Evolutionary conservation across 441 rosid genomes (phyloP), one percentile per base, ranked within the genome.

Genomic region (Theobroma grandiflorum): DNA sequence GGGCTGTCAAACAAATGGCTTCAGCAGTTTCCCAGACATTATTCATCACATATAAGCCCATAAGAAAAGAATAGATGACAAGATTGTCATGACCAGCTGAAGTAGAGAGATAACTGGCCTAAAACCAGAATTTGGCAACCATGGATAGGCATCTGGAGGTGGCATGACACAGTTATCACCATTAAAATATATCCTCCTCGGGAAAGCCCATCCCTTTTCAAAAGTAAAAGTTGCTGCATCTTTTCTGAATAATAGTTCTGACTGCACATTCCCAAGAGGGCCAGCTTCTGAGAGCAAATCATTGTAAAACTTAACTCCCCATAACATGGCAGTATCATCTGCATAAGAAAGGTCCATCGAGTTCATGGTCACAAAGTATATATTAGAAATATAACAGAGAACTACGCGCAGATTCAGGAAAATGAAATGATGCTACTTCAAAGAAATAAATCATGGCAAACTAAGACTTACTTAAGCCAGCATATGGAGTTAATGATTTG

Each of bases 121-220:
- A 77, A 75, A 85, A 85, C 89, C 82, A 59, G 84, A 90, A 80
- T 88, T 96, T 9, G 99, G 98, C 82, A 91, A 82, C 90, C 95
- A 95, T 42, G 99, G 99, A 82, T 96, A 96, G 74, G 93, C 81
- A 77, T 95, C 99, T 26, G 99, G 99, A 67, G 97, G 91, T 45
- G 98, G 99, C 99, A 96, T 94, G 38, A 96, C 99, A 62, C 99
- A 96, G 35, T 94, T 92, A 70, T 96, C 98, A 10, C 99, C 98
- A 50, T 96, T 96, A 71, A 94, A 96, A 82, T 94, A 94, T 74
- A 94, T 90, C 83, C 99, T 83, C n/a, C 97, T 85, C 22, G 99
- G 98, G 82, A 94, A 96, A 45, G 97, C 99, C 99, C 99, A 94
- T 66, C 99, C 99, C 87, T 94, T 94, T 18, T 94, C 98, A 20